Evolutionary conservation across 352 stramenopile genomes (phyloP).

Genomic region (Pythium oligandrum): DNA sequence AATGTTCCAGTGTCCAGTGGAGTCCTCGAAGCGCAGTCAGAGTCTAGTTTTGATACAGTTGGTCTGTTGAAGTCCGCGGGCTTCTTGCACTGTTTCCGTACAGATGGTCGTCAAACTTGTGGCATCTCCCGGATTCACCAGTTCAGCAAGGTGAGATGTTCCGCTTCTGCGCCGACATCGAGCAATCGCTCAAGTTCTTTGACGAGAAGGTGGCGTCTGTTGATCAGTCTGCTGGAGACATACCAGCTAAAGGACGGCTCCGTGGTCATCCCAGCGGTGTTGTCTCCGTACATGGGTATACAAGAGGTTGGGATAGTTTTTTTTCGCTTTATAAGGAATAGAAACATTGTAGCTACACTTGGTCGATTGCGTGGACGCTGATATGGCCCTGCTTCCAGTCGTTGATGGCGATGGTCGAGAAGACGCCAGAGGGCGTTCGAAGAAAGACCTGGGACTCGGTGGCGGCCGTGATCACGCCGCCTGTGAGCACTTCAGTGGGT

Average conservation of each 20-base stretch:
- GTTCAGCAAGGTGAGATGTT: constrained; percentile 92
- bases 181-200: constrained; percentile 63
- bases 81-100: constrained; percentile 87
- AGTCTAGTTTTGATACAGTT: no score
- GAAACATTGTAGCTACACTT: not conserved
- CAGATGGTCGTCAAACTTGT: constrained; percentile 65
- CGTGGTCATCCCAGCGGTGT: constrained; percentile 68
- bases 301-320: constrained; percentile 29
- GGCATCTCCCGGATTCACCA: constrained; percentile 89
- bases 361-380: constrained; percentile 14
- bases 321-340: no score
- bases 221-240: constrained; percentile 85
- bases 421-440: constrained; percentile 25
- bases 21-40: no score
- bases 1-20: no score
- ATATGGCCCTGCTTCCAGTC: constrained; percentile 40
- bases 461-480: constrained; percentile 44
- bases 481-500: constrained; percentile 18
- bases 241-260: constrained; percentile 78
- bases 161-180: constrained; percentile 65
- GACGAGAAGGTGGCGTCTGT: constrained; percentile 74
- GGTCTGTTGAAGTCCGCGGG: constrained; percentile 68
- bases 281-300: constrained; percentile 78
- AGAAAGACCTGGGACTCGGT: constrained; percentile 46
- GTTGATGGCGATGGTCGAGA: constrained; percentile 34